Conservation (phyloP, 225 moss, liverwort and hornwort species). For the Straminergon stramineum region DNA sequence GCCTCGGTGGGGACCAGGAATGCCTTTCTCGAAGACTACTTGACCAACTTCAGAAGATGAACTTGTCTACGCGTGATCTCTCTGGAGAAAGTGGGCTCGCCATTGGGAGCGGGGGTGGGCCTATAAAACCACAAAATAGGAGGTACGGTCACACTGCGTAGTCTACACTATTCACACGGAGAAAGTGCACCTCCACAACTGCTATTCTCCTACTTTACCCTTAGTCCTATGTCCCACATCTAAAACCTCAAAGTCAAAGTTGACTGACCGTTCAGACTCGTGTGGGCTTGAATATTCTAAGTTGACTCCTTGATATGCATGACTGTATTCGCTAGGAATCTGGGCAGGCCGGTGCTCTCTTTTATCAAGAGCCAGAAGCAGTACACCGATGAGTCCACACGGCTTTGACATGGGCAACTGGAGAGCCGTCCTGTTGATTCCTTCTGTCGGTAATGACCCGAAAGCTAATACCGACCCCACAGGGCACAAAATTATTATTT, state of each 20-base stretch:
- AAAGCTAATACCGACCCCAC: not conserved
- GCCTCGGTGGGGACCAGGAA: not conserved
- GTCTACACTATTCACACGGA: not conserved
- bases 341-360: not conserved
- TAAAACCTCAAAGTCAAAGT: not conserved
- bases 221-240: not conserved
- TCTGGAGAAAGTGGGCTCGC: not conserved
- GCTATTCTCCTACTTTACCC: not conserved
- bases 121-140: not conserved
- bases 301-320: not conserved
- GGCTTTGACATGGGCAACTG: not conserved
- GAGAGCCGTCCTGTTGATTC: not conserved
- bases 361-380: not conserved
- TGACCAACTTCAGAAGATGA: not conserved
- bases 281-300: not conserved
- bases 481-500: not conserved
- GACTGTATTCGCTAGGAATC: not conserved
- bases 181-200: not conserved
- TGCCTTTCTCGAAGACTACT: not conserved
- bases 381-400: not conserved
- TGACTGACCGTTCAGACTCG: not conserved
- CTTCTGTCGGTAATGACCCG: not conserved
- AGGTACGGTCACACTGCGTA: too few relatives aligned
- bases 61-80: not conserved
- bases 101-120: too few relatives aligned